Evolutionary conservation across 768 basidiomycete genomes (phyloP).

Genomic region (Naematelia encephala): DNA sequence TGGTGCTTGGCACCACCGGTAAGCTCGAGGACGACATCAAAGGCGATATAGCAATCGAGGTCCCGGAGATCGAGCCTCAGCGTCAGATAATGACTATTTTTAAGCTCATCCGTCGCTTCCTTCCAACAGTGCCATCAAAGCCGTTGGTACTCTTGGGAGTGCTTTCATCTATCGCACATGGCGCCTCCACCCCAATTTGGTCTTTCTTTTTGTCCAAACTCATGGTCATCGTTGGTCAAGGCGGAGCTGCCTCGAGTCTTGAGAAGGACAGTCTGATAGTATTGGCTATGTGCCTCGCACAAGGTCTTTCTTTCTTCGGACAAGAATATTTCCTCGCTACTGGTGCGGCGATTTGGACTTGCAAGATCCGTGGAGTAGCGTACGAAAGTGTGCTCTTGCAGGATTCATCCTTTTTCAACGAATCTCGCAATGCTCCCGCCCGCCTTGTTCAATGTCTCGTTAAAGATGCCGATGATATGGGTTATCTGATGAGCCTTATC

Average conservation of each 20-base stretch:
- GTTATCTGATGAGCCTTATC: constrained; percentile 69
- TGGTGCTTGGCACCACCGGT: neutral
- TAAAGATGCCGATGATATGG: constrained; percentile 86
- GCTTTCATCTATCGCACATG: constrained; percentile 65
- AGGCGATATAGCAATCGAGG: constrained; percentile 2
- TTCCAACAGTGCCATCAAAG: constrained; percentile 73
- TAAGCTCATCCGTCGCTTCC: constrained; percentile 52
- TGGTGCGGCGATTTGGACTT: constrained; percentile 71
- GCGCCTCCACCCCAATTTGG: constrained; percentile 86
- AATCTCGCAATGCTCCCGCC: constrained; percentile 59
- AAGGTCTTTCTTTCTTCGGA: constrained; percentile 69
- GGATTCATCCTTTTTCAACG: constrained; percentile 85
- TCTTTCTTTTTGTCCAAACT: constrained; percentile 81
- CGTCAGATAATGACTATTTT: constrained; percentile 12
- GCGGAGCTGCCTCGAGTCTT: constrained; percentile 40
- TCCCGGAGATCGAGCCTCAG: neutral
- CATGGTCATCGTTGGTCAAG: constrained; percentile 55
- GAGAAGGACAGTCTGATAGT: constrained; percentile 46
- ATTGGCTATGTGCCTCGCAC: constrained; percentile 68
- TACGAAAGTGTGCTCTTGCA: constrained; percentile 66
- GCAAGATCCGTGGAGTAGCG: constrained; percentile 59
- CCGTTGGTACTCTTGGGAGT: constrained; percentile 68
- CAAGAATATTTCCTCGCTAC: constrained; percentile 81
- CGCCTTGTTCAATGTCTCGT: constrained; percentile 70
- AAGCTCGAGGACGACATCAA: neutral